Evolutionary conservation across 176 grass and related monocot species (phyloP).

Genomic region (Olyra latifolia): DNA sequence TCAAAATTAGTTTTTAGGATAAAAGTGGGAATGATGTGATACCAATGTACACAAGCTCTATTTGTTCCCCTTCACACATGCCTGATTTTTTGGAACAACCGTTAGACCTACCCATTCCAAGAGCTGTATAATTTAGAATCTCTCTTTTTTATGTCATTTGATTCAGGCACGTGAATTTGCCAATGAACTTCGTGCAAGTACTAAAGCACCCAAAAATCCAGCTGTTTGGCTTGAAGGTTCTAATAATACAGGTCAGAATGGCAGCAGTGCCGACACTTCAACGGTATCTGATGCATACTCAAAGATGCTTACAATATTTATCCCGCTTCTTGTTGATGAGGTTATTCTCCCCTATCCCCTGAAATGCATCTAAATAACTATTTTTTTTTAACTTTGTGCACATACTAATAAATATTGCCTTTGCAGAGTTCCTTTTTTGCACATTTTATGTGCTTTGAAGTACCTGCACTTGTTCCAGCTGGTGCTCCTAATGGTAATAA

Average conservation of each 20-base stretch:
- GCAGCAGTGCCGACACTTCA: slow-evolving; percentile 73
- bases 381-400: slow-evolving; percentile 10
- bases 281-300: slow-evolving; percentile 97
- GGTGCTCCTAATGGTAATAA: slow-evolving; percentile 59
- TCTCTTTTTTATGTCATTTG: slow-evolving; percentile 24
- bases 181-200: slow-evolving; percentile 94
- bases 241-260: slow-evolving; percentile 54
- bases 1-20: background rate
- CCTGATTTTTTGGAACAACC: background rate
- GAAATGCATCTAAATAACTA: background rate
- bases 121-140: background rate
- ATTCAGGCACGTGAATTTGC: slow-evolving; percentile 95
- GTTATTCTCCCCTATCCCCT: slow-evolving; percentile 28
- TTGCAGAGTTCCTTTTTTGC: slow-evolving; percentile 98
- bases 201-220: slow-evolving; percentile 85
- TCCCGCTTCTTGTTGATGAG: slow-evolving; percentile 98
- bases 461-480: slow-evolving; percentile 69
- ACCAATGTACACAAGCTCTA: background rate
- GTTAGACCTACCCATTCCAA: background rate
- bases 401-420: slow-evolving; percentile 29
- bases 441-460: slow-evolving; percentile 99
- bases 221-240: slow-evolving; percentile 88
- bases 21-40: slow-evolving; percentile 9
- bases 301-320: slow-evolving; percentile 99
- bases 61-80: background rate